Conservation (phyloP, 495 filamentous ascomycete genomes). For the Lichina pygmaea region DNA sequence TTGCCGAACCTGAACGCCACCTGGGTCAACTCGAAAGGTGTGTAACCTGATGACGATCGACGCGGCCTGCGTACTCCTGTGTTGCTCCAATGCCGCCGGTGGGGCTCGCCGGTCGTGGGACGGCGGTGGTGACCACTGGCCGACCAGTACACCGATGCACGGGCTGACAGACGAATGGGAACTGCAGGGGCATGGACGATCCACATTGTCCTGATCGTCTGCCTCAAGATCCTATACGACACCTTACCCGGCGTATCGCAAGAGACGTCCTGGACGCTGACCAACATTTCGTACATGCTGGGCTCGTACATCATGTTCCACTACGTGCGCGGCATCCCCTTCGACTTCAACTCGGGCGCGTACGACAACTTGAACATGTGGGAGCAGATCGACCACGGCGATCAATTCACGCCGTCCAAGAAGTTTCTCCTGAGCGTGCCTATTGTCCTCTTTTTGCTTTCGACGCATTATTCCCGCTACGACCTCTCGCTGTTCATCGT, state of each 20-base stretch:
- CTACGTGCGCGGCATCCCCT: conserved; percentile 89
- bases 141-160: background rate
- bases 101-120: too few relatives aligned
- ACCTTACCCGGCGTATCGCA: conserved; percentile 85
- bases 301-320: conserved; percentile 99
- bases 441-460: conserved; percentile 77
- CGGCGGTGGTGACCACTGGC: too few relatives aligned
- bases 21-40: conserved; percentile 98
- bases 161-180: background rate
- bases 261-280: conserved; percentile 94
- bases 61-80: background rate
- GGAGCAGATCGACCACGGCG: conserved; percentile 99
- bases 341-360: conserved; percentile 96
- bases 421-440: conserved; percentile 91
- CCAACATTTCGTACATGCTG: conserved; percentile 97
- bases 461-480: conserved; percentile 97
- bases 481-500: conserved; percentile 88
- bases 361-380: conserved; percentile 99
- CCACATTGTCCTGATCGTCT: conserved; percentile 70
- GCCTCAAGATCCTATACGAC: conserved; percentile 84
- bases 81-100: too few relatives aligned
- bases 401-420: conserved; percentile 95
- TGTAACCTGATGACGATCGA: conserved; percentile 6
- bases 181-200: conserved; percentile 79
- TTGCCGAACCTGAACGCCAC: conserved; percentile 89